Base-by-base conservation (phyloP, 225 moss, liverwort and hornwort genomes). In the Lunularia cruciata region DNA sequence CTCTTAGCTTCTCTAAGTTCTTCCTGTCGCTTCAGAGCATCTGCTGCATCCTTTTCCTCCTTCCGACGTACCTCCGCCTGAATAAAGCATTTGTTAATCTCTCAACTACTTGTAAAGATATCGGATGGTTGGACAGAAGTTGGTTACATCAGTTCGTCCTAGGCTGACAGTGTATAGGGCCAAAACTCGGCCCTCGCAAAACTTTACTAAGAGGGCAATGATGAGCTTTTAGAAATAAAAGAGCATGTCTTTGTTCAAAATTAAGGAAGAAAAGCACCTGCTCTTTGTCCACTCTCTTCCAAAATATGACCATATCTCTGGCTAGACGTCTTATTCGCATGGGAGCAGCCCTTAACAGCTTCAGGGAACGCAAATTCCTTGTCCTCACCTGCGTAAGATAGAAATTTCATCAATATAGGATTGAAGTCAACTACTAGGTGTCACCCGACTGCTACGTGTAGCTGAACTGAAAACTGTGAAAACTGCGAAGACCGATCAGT, bases 251-350 rank as follows among this genome's bases (percentile, higher is more conserved):
- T 36, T 33, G 18, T 0, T 16, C 2, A 38, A n/a, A 60, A 20
- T 32, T 47, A 16, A 18, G 2, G n/a, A 1, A 5, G 13, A 30
- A 67, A 30, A 34, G 67, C 54, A 83, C 83, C 95, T 95, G 95
- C 64, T 96, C 96, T 70, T 92, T 96, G 78, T 96, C 96, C 78
- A 89, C 88, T 72, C 87, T 92, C 76, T 87, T 96, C 96, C 96
- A 96, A 60, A 92, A 92, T 43, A 96, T 86, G 53, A 92, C 84
- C 87, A 90, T 92, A 54, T 96, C 96, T 49, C 89, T 83, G 7
- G 92, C 86, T 77, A 96, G 72, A 72, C 92, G 84, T 77, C 92
- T 86, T 34, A 85, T 86, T 55, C 96, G 82, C 60, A 79, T 78
- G 18, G 90, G 86, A 65, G 90, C 92, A 72, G 88, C 85, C 73